Percentiles rank a stretch among this genome's conserved stretches.
These are phyloP conservation scores for Tulasnella sp. DNA, from an alignment of 768 basidiomycete species.

Conservation along the genomic window DNA sequence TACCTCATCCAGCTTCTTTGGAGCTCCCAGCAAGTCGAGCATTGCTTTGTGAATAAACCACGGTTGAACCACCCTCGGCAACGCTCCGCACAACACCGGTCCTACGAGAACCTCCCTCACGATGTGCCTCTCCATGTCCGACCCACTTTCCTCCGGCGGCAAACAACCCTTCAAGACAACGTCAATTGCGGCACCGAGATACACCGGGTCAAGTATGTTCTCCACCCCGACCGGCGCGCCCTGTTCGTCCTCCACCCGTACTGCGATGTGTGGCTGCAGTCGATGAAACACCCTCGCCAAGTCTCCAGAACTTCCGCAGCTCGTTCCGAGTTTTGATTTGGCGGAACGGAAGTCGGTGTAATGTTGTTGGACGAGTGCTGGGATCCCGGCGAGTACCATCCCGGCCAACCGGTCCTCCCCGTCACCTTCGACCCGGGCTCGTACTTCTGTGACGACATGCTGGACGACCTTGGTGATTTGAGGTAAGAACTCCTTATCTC, in stretches of 20 bases:
- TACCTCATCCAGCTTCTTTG: slow-evolving; percentile 19
- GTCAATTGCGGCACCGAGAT: slow-evolving; percentile 76
- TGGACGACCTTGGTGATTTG: slow-evolving; percentile 59
- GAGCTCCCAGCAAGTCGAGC: slow-evolving; percentile 57
- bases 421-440: slow-evolving; percentile 44
- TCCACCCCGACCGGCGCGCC: slow-evolving; percentile 32
- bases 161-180: slow-evolving; percentile 68
- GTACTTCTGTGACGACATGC: slow-evolving; percentile 56
- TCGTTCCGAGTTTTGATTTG: slow-evolving; percentile 54
- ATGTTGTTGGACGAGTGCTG: slow-evolving; percentile 67
- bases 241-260: slow-evolving; percentile 35
- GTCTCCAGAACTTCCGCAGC: slow-evolving; percentile 57
- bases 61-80: slow-evolving; percentile 68
- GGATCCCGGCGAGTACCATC: slow-evolving; percentile 60
- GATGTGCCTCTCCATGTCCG: slow-evolving; percentile 76
- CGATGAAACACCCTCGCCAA: slow-evolving; percentile 70
- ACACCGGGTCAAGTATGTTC: slow-evolving; percentile 61
- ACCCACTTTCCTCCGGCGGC: slow-evolving; percentile 70
- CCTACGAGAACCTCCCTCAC: slow-evolving; percentile 80
- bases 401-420: slow-evolving; percentile 42
- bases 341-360: slow-evolving; percentile 74
- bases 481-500: slow-evolving; percentile 78
- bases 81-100: slow-evolving; percentile 53
- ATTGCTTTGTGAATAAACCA: slow-evolving; percentile 82
- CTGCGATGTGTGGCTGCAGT: slow-evolving; percentile 79